phyloP scores from a whole-genome alignment of 305 asterid species.

The Rubia occidens region DNA sequence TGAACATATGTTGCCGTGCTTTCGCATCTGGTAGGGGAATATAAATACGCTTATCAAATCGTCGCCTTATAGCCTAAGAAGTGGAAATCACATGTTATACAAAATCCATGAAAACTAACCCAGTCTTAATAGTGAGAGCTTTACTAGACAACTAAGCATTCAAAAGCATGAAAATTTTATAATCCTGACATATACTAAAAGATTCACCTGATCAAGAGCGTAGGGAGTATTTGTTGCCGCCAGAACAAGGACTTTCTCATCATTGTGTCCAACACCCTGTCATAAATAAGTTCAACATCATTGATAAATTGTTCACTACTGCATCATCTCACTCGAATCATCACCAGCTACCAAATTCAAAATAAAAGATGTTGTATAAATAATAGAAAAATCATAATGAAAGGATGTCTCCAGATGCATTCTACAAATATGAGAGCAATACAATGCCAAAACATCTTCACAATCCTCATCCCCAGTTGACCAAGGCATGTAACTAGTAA shows the following conservation, averaged over 20 bases:
- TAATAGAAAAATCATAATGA: neutral
- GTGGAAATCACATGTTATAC: constrained; percentile 2
- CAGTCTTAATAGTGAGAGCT: neutral
- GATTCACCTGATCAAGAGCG: constrained; percentile 77
- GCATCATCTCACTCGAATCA: neutral
- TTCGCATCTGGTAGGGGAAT: constrained; percentile 89
- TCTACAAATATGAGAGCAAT: neutral
- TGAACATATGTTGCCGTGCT: constrained; percentile 97
- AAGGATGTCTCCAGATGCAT: neutral
- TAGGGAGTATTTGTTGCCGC: constrained; percentile 99
- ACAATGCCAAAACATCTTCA: neutral
- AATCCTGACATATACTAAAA: neutral
- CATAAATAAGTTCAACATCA: constrained; percentile 11
- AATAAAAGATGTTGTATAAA: neutral
- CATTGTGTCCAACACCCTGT: constrained; percentile 95
- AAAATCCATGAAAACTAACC: neutral
- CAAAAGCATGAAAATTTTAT: neutral
- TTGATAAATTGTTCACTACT: neutral
- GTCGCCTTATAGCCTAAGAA: constrained; percentile 74
- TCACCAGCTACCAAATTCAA: neutral
- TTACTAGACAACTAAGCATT: neutral
- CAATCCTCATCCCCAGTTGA: too few species aligned
- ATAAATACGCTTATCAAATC: constrained; percentile 93
- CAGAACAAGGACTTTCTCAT: constrained; percentile 95
- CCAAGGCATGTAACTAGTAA: neutral